phyloP scores from a whole-genome alignment of 2,329 filamentous ascomycete genomes.

The Botrytis pseudocinerea region DNA sequence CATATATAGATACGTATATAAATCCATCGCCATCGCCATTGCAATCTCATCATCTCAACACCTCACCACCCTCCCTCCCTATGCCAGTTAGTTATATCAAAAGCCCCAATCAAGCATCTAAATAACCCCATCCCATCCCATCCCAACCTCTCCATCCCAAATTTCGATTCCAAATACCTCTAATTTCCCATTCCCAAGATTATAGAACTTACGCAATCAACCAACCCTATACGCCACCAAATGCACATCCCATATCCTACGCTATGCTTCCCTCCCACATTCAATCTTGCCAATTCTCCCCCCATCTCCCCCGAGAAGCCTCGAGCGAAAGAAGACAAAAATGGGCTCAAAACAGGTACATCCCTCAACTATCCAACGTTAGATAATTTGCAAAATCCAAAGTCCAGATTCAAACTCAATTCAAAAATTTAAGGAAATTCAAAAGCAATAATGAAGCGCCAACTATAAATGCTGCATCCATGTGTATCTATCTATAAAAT shows the following conservation, averaged over 20 bases:
- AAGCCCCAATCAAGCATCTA: not conserved
- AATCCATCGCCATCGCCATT: not conserved
- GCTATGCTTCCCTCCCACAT: not conserved
- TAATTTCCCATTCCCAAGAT: conserved; percentile 1
- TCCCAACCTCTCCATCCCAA: not conserved
- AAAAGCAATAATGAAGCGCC: conserved; percentile 1
- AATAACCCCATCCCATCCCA: not conserved
- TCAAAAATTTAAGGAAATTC: not conserved
- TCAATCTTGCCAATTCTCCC: not conserved
- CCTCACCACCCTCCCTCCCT: not conserved
- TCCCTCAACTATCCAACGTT: not conserved
- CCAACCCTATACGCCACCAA: not conserved
- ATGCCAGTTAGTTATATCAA: not conserved
- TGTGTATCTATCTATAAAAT: conserved; percentile 20
- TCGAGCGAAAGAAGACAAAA: not conserved
- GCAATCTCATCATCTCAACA: not conserved
- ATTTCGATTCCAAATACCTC: not conserved
- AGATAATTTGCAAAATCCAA: not conserved
- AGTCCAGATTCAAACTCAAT: not conserved
- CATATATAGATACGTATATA: conserved; percentile 6
- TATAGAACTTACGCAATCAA: not conserved
- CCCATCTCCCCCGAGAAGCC: not conserved
- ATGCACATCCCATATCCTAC: conserved; percentile 7
- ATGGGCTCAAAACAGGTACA: not conserved
- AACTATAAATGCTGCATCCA: conserved; percentile 17